Percentiles rank a stretch among this genome's conserved stretches.
These are phyloP conservation scores for Trypanosoma platydactyli DNA, from an alignment of 208 protist genomes.

Conservation along the genomic window DNA sequence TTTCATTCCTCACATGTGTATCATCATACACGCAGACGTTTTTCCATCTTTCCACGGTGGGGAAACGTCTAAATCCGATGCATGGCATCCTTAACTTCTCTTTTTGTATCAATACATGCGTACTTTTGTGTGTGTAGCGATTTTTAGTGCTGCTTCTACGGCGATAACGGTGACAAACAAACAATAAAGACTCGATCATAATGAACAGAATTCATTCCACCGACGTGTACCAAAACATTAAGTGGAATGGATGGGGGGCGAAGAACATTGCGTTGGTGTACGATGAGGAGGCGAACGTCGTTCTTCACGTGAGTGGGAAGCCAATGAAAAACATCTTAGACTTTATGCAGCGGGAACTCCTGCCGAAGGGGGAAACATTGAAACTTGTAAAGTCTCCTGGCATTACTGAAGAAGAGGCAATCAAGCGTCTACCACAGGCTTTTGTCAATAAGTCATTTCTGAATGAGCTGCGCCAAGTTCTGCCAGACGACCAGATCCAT, in stretches of 20 bases:
- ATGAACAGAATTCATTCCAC: slow-evolving; percentile 7
- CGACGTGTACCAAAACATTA: slow-evolving; percentile 81
- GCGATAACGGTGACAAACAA: neutral
- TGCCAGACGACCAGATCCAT: slow-evolving; percentile 67
- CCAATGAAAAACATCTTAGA: slow-evolving; percentile 74
- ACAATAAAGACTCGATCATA: neutral
- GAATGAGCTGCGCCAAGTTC: slow-evolving; percentile 45
- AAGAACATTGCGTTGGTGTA: slow-evolving; percentile 59
- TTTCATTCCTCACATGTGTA: no score
- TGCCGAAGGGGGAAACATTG: slow-evolving; percentile 39
- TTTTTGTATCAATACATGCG: neutral
- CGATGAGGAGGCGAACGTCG: slow-evolving; percentile 51
- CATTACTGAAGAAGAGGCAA: slow-evolving; percentile 70
- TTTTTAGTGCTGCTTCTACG: neutral
- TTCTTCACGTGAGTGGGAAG: slow-evolving; percentile 78
- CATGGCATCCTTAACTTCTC: neutral
- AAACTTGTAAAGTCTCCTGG: slow-evolving; percentile 57
- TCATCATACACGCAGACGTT: no score
- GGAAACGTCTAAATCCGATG: no score
- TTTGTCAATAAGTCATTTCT: slow-evolving; percentile 83
- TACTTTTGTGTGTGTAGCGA: slow-evolving; percentile 19
- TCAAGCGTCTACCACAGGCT: slow-evolving; percentile 62
- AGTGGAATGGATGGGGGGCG: slow-evolving; percentile 92
- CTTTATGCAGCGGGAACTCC: slow-evolving; percentile 83
- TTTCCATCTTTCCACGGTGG: no score